These are phyloP conservation scores for Trametes punicea DNA, from an alignment of 768 basidiomycete species.

Conservation along the genomic window DNA sequence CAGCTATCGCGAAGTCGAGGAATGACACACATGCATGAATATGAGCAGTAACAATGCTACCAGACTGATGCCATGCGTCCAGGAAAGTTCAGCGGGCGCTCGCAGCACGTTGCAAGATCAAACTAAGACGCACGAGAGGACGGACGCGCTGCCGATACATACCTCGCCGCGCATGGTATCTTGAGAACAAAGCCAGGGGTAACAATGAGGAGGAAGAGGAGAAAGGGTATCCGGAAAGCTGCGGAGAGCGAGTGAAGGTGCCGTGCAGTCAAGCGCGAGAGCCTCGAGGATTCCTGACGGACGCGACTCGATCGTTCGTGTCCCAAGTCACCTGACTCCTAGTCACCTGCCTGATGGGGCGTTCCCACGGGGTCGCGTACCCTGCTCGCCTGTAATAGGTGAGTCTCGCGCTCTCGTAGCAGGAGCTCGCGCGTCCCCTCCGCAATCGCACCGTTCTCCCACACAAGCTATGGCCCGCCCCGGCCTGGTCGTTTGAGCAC, in stretches of 20 bases:
- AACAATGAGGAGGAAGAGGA: constrained; percentile 7
- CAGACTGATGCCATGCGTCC: constrained; percentile 38
- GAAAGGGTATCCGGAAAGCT: constrained; percentile 15
- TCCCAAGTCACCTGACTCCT: constrained; percentile 2
- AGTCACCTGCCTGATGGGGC: neutral
- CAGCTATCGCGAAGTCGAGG: constrained; percentile 4
- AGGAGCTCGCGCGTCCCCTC: neutral
- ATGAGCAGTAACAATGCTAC: constrained; percentile 59
- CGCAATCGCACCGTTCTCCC: neutral
- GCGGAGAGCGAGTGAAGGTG: constrained; percentile 7
- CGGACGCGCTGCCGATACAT: constrained; percentile 67
- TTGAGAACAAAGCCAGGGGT: no score
- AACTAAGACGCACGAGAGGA: constrained; percentile 58
- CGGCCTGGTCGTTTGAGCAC: neutral
- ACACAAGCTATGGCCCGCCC: neutral
- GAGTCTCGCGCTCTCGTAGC: constrained; percentile 1
- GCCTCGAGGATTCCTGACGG: constrained; percentile 18
- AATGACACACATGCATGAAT: constrained; percentile 68
- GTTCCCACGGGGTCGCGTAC: constrained; percentile 11
- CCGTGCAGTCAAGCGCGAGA: constrained; percentile 15
- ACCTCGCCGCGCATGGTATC: constrained; percentile 66
- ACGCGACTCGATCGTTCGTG: constrained; percentile 7
- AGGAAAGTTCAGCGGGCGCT: constrained; percentile 2
- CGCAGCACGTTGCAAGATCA: neutral
- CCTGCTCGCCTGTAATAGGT: neutral